A percentile compares a stretch with the other conserved stretches of the same genome.
phyloP scores from a whole-genome alignment of 441 rosid species.

The Populus tomentosa region DNA sequence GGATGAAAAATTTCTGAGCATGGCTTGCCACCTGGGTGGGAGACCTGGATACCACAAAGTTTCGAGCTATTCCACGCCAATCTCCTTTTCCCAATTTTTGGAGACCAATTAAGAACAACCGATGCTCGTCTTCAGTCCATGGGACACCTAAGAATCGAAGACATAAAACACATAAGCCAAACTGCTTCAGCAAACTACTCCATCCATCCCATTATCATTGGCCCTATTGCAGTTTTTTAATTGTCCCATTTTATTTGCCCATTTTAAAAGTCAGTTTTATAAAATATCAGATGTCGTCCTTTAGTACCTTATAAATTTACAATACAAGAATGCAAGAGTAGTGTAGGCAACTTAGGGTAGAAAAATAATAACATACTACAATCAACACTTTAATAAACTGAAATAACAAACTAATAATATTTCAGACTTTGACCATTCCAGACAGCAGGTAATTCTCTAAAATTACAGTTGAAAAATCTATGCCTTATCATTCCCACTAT shows the following conservation, averaged over 20 bases:
- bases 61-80: constrained; percentile 95
- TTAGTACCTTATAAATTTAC: no score
- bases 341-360: no score
- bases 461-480: background rate
- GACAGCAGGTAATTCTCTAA: background rate
- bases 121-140: constrained; percentile 42
- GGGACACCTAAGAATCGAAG: constrained; percentile 59
- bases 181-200: background rate
- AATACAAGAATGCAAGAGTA: no score
- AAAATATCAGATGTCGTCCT: no score
- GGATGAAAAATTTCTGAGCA: constrained; percentile 93
- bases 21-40: constrained; percentile 99
- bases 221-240: background rate
- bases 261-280: no score
- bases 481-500: background rate
- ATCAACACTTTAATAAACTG: no score
- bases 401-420: background rate
- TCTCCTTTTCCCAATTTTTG: constrained; percentile 96
- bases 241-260: background rate
- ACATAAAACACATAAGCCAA: background rate
- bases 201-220: background rate
- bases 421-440: background rate
- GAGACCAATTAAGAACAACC: constrained; percentile 72
- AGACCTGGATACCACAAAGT: constrained; percentile 71
- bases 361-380: no score